Evolutionary conservation across 1,284 basidiomycete genomes (phyloP).

Genomic region (Malassezia slooffiae): DNA sequence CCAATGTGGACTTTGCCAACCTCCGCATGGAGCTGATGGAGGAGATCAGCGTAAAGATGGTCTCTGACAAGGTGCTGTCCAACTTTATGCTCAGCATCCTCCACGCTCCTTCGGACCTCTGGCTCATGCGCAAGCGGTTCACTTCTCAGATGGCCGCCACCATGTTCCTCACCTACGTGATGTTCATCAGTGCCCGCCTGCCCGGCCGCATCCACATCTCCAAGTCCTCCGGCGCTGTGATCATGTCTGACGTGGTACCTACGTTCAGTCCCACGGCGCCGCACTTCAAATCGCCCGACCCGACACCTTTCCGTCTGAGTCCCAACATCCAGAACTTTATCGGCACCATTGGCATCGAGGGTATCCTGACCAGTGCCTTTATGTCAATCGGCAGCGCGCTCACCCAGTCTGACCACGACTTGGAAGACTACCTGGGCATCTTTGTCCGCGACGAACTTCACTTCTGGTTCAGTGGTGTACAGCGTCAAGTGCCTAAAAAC

Average conservation of each 20-base stretch:
- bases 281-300: constrained; percentile 66
- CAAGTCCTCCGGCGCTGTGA: constrained; percentile 51
- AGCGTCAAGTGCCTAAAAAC: constrained; percentile 24
- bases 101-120: constrained; percentile 72
- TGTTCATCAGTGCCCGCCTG: constrained; percentile 71
- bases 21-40: constrained; percentile 81
- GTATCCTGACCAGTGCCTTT: constrained; percentile 70
- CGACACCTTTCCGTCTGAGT: constrained; percentile 90
- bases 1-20: constrained; percentile 55
- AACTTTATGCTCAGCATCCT: constrained; percentile 85
- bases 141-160: constrained; percentile 75
- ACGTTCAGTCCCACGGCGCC: constrained; percentile 54
- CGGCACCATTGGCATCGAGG: constrained; percentile 78
- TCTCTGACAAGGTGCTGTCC: constrained; percentile 77
- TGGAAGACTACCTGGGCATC: constrained; percentile 76
- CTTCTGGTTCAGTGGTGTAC: constrained; percentile 53
- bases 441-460: constrained; percentile 88
- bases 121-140: constrained; percentile 96
- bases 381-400: constrained; percentile 83
- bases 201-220: constrained; percentile 81
- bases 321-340: constrained; percentile 93
- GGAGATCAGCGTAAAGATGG: constrained; percentile 76
- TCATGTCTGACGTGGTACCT: constrained; percentile 43
- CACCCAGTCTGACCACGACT: constrained; percentile 78
- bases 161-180: constrained; percentile 83